Percentiles rank a stretch among this genome's conserved stretches.
Evolutionary conservation across 495 filamentous ascomycete genomes (phyloP).

Genomic region (Letharia lupina): DNA sequence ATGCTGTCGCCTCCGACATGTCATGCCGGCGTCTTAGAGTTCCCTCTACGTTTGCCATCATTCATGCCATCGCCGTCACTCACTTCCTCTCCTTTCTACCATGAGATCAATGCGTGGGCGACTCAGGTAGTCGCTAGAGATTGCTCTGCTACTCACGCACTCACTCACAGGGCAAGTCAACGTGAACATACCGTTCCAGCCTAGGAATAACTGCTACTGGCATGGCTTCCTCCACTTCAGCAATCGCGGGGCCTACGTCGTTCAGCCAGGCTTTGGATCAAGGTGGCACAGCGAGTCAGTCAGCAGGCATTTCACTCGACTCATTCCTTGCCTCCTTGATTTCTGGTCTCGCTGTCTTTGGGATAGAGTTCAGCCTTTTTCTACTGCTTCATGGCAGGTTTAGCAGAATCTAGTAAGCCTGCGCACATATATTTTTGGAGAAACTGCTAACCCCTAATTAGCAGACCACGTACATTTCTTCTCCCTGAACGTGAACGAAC

Average conservation of each 20-base stretch:
- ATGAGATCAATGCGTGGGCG: not conserved
- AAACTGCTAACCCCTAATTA: conserved; percentile 31
- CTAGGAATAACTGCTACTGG: not conserved
- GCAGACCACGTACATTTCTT: conserved; percentile 81
- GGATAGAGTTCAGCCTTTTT: conserved; percentile 67
- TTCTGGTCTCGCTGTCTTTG: conserved; percentile 65
- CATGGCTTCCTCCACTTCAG: conserved; percentile 14
- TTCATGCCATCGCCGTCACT: not conserved
- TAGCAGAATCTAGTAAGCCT: conserved; percentile 74
- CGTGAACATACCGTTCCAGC: not conserved
- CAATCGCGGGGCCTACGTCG: conserved; percentile 29
- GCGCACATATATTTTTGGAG: conserved; percentile 1
- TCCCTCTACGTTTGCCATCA: not conserved
- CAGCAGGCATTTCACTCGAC: conserved; percentile 36
- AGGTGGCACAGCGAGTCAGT: conserved; percentile 27
- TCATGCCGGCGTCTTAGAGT: not conserved
- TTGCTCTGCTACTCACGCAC: not conserved
- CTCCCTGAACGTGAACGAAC: conserved; percentile 83
- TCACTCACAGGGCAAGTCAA: not conserved
- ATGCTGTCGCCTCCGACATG: not conserved
- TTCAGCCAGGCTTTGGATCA: conserved; percentile 37
- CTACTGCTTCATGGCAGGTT: conserved; percentile 68
- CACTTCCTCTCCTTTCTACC: not conserved
- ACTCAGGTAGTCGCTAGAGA: conserved; percentile 3
- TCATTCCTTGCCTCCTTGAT: conserved; percentile 71